phyloP scores from a whole-genome alignment of 768 basidiomycete species.

The Termitomyces eurrhizus region DNA sequence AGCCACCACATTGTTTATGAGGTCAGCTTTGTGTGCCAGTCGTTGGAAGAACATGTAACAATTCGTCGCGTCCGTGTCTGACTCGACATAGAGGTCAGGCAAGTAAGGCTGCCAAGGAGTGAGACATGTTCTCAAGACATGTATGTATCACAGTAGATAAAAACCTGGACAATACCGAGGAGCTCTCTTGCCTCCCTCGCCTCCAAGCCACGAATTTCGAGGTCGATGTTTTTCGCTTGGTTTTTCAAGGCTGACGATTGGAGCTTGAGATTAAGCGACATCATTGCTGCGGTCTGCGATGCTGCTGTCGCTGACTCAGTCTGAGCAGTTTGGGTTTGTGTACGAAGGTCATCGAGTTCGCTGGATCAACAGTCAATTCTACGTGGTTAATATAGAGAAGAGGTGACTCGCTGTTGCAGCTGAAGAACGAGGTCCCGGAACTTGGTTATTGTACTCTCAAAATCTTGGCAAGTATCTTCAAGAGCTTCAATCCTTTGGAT shows the following conservation, averaged over 20 bases:
- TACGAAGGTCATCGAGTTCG: constrained; percentile 80
- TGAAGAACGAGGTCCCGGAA: constrained; percentile 90
- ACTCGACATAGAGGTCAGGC: constrained; percentile 85
- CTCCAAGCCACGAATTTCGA: constrained; percentile 84
- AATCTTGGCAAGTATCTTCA: constrained; percentile 79
- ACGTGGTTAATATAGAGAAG: neutral
- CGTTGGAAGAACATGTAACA: constrained; percentile 94
- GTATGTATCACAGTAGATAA: neutral
- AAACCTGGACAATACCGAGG: constrained; percentile 77
- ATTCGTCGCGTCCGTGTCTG: constrained; percentile 83
- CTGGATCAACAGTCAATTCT: constrained; percentile 33
- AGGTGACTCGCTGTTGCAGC: constrained; percentile 63
- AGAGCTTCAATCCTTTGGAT: constrained; percentile 58
- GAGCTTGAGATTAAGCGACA: constrained; percentile 92
- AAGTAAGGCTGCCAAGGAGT: constrained; percentile 70
- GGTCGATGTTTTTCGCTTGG: constrained; percentile 84
- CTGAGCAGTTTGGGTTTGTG: constrained; percentile 82
- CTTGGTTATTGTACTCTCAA: constrained; percentile 83
- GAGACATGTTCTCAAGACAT: neutral
- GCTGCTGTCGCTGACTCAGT: constrained; percentile 78
- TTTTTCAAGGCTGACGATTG: constrained; percentile 90
- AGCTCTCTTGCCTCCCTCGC: constrained; percentile 79
- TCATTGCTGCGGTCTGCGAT: constrained; percentile 88
- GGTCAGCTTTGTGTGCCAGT: constrained; percentile 79
- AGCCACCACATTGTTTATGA: constrained; percentile 79